Evolutionary conservation across 345 rosid genomes (phyloP).

Genomic region (Brassica nigra): DNA sequence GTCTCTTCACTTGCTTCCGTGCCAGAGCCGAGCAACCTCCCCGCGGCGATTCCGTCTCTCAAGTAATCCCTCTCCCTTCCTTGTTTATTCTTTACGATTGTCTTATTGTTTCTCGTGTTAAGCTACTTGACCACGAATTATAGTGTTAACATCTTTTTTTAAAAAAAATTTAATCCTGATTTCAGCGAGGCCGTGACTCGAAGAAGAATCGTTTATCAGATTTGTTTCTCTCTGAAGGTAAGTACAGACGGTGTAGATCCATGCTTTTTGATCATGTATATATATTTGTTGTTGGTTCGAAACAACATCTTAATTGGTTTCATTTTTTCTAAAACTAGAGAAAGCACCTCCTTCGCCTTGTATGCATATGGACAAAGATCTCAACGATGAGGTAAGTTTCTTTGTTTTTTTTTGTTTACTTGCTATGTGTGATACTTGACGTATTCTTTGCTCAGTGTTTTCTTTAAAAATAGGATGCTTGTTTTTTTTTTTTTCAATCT

Average conservation of each 20-base stretch:
- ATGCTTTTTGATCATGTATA: not conserved
- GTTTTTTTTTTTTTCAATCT: too few species aligned
- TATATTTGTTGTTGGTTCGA: not conserved
- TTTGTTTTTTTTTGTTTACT: not conserved
- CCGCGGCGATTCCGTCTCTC: not conserved
- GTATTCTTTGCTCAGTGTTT: too few species aligned
- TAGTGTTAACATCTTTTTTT: not conserved
- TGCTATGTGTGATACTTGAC: not conserved
- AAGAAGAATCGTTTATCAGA: conserved; percentile 60
- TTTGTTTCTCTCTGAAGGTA: conserved; percentile 71
- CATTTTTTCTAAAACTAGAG: conserved; percentile 26
- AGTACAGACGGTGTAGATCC: not conserved
- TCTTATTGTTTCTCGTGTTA: too few species aligned
- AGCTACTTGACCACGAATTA: not conserved
- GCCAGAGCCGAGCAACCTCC: conserved; percentile 41
- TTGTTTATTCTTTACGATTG: too few species aligned
- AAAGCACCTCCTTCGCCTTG: conserved; percentile 36
- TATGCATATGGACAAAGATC: conserved; percentile 50
- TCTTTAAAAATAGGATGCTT: too few species aligned
- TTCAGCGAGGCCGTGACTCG: conserved; percentile 54
- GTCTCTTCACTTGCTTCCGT: conserved; percentile 73
- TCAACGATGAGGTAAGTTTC: conserved; percentile 59
- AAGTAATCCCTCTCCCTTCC: conserved; percentile 28
- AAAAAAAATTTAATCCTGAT: not conserved
- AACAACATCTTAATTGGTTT: not conserved